Percentiles rank a stretch among this genome's conserved stretches.
Evolutionary conservation across 345 rosid species (phyloP).

Genomic region (Ailanthus altissimus): DNA sequence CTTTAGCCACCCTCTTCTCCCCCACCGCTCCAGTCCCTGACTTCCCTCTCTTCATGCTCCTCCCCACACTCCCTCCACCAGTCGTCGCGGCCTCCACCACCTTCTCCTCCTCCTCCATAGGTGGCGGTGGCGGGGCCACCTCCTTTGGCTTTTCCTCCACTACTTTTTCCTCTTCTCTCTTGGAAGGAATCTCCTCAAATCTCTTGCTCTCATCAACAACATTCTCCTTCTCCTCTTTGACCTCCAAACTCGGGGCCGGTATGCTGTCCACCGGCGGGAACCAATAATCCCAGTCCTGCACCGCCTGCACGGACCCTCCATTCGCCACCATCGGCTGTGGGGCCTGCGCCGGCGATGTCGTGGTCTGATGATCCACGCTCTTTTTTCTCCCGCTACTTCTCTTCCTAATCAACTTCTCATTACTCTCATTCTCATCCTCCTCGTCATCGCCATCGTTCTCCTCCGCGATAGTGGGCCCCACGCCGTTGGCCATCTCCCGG

Average conservation of each 20-base stretch:
- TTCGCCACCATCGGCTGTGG: conserved; percentile 15
- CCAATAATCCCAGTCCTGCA: conserved; percentile 40
- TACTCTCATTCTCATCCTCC: conserved; percentile 37
- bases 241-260: conserved; percentile 65
- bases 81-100: conserved; percentile 23
- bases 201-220: conserved; percentile 27
- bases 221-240: conserved; percentile 33
- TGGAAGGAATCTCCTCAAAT: conserved; percentile 42
- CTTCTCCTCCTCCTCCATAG: conserved; percentile 11
- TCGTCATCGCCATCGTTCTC: conserved; percentile 62
- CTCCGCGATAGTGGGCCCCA: conserved; percentile 51
- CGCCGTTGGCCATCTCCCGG: conserved; percentile 32
- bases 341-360: background rate
- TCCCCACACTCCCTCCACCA: conserved; percentile 30
- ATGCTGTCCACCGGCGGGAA: conserved; percentile 49
- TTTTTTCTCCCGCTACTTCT: conserved; percentile 50
- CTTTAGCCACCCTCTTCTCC: conserved; percentile 42
- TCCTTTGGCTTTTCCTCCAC: conserved; percentile 13
- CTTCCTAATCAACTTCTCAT: conserved; percentile 51
- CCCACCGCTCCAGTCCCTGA: conserved; percentile 31
- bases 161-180: conserved; percentile 29
- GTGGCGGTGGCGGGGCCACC: background rate
- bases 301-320: conserved; percentile 17
- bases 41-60: conserved; percentile 41
- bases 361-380: conserved; percentile 21